phyloP scores from a whole-genome alignment of 1,139 yeast species.

The Yamadazyma dushanensis region DNA sequence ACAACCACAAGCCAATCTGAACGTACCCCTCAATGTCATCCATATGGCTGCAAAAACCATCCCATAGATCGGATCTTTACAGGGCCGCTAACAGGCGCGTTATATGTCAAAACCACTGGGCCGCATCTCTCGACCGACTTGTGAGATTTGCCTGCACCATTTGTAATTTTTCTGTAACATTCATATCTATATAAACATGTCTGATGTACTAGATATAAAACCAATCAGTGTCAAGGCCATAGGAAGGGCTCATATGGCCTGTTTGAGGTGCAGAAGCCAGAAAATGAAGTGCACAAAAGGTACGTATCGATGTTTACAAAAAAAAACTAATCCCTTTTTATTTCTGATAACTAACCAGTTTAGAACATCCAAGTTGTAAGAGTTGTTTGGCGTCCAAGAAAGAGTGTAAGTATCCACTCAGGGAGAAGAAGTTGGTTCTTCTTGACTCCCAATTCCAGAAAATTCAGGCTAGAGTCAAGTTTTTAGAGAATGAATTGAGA shows the following conservation, averaged over 20 bases:
- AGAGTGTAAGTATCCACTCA: conserved; percentile 15
- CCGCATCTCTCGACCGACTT: conserved; percentile 1
- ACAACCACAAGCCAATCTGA: background rate
- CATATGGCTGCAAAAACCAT: background rate
- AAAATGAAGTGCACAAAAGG: conserved; percentile 18
- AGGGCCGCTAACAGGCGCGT: no score
- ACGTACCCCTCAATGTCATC: background rate
- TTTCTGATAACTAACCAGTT: no score
- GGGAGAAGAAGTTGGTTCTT: conserved; percentile 15
- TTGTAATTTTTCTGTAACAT: background rate
- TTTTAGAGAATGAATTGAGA: conserved; percentile 12
- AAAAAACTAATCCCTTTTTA: no score
- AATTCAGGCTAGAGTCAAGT: conserved; percentile 9
- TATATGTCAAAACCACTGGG: no score
- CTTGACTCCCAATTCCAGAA: conserved; percentile 16
- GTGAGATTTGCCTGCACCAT: no score
- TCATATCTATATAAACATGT: conserved; percentile 2
- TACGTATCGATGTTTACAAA: no score
- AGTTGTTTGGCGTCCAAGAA: conserved; percentile 12
- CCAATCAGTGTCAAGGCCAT: conserved; percentile 16
- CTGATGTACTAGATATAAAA: conserved; percentile 12
- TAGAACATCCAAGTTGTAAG: conserved; percentile 15
- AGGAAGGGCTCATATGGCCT: conserved; percentile 17
- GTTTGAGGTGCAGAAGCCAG: conserved; percentile 15
- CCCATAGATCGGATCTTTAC: background rate